These are phyloP conservation scores for Durotheca rogersii DNA, from an alignment of 495 filamentous ascomycete species.

Conservation along the genomic window DNA sequence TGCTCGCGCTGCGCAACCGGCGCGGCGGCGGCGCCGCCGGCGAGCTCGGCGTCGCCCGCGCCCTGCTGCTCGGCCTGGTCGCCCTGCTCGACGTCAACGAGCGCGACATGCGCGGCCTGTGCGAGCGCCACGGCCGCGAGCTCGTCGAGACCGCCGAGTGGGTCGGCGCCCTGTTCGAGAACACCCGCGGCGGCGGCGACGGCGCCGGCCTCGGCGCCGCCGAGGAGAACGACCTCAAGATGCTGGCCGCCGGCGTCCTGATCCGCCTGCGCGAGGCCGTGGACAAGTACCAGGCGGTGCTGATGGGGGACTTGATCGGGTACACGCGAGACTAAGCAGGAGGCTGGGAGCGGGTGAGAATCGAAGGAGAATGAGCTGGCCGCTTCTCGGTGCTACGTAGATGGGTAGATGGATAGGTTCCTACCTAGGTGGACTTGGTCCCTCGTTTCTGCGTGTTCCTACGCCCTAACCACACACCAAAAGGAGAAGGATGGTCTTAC, in stretches of 20 bases:
- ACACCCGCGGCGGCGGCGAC: constrained; percentile 45
- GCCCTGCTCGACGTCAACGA: constrained; percentile 85
- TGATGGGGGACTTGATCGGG: constrained; percentile 62
- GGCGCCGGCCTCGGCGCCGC: constrained; percentile 43
- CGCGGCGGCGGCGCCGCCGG: constrained; percentile 35
- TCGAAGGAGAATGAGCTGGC: too few relatives aligned
- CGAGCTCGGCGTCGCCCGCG: constrained; percentile 66
- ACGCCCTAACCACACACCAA: too few relatives aligned
- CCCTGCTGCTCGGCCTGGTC: constrained; percentile 75
- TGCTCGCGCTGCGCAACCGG: constrained; percentile 51
- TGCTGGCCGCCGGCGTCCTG: constrained; percentile 80
- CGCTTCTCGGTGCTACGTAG: too few relatives aligned
- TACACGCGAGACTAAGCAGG: constrained; percentile 27
- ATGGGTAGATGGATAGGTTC: background rate
- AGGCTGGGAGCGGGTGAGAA: background rate
- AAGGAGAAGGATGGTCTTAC: background rate
- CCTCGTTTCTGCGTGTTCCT: too few relatives aligned
- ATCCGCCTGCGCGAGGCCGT: constrained; percentile 75
- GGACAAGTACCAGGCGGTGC: constrained; percentile 71
- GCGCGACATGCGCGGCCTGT: constrained; percentile 70
- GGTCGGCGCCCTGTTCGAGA: constrained; percentile 44
- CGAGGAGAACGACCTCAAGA: constrained; percentile 63
- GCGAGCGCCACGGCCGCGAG: constrained; percentile 58
- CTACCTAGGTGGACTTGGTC: too few relatives aligned
- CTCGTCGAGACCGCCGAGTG: constrained; percentile 58